Base-by-base conservation (phyloP, 441 rosid species). In the Corymbia citriodora region DNA sequence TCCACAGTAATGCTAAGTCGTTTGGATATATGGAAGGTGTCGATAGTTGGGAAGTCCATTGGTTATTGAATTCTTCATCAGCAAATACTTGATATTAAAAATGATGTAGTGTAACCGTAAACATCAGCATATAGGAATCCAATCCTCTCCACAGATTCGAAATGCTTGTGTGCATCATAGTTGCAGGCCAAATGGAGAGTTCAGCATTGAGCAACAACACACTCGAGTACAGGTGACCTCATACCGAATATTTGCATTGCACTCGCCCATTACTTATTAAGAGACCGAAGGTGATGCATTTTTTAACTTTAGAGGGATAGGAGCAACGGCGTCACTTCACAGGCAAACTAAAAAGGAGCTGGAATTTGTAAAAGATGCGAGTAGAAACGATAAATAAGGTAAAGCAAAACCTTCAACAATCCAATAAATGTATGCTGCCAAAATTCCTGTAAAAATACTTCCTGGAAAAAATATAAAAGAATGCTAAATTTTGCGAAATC, bases 381-480 rank as follows among this genome's bases (percentile, higher is more conserved):
- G n/a, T 11, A 10, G 65, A 59, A 61, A 27, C 1, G 31, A 12
- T 8, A 61, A 61, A 31, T 5, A 25, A 59, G n/a, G 16, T 3
- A 61, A 61, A 61, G 33, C 29, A 63, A 1, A 63, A 29, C 70
- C 70, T 63, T 63, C 31, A 63, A 29, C 18, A 9, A 63, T 29
- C 8, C n/a, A 9, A 63, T 4, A 0, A 0, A 0, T 31, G 3
- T 29, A 29, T 29, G 70, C 18, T 63, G 70, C 33, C 70, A 63
- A 63, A 63, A 29, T 63, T 63, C 70, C 70, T 63, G 33, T 29
- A 63, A 13, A 63, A 63, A 16, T 29, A 63, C 2, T 29, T 16
- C 70, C 33, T 63, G 33, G 70, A 63, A 0, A 63, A 29, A 15
- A 63, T 13, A 63, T 29, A 29, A 29, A 29, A 63, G 70, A 63